Base-by-base conservation (phyloP, 805 yeast genomes). In the Hermanozyma aechmeae region DNA sequence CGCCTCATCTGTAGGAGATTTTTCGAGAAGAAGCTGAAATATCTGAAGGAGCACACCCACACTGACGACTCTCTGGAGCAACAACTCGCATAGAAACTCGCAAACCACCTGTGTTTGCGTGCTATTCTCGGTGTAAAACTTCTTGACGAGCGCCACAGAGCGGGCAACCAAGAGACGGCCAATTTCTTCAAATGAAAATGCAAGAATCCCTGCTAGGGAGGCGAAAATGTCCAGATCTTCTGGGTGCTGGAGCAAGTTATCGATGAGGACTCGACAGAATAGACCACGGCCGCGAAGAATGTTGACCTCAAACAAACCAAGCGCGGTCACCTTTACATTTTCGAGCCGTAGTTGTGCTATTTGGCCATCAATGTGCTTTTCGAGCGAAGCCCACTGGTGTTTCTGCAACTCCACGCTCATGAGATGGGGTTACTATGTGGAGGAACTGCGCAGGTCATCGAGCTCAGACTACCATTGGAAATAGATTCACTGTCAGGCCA, bases 131-230 rank as follows among this genome's bases (percentile, higher is more conserved):
- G 32, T 17, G 49, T 60, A 77, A 1, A 67, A 66, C 37, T 65
- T 61, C 25, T 76, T 65, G 51, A 83, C 82, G 32, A 66, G 75
- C 3, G 75, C 42, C 1, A 79, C 56, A 16, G 78, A 50, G 35
- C 92, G 59, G 6, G 63, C 45, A 0, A 66, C 48, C 18, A 81
- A 37, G 4, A 78, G 48, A 32, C 68, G 68, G 2, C 94, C 95
- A 12, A 83, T 53, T 20, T 69, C 69, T 0, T 93, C 92, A 3
- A 82, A 48, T 39, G 78, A 72, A 4, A 80, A 67, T 50, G 81
- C 79, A 8, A 85, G 29, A 1, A 78, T 64, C 2, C 78, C 64
- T 0, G 71, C 63, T 20, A 85, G 42, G 1, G 80, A 56, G 0
- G 86, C 73, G 40, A 69, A 76, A 1, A 68, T 63, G 0, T 71